Conservation (phyloP, 2,329 filamentous ascomycete species). For the Aspergillus oerlinghausenensis region DNA sequence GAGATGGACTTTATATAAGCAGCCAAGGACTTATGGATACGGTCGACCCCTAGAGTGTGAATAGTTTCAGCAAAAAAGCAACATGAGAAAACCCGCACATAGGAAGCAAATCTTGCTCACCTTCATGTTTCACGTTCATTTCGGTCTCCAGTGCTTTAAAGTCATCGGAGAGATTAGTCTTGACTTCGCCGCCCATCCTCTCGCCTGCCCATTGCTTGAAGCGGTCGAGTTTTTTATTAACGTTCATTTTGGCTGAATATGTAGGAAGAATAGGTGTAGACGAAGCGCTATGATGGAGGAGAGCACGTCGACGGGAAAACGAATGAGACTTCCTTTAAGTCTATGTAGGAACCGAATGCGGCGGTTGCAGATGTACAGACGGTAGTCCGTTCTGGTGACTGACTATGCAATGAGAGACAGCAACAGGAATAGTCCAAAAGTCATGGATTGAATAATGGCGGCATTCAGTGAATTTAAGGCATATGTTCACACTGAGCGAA, state of each 20-base stretch:
- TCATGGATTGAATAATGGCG: neutral
- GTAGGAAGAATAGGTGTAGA: neutral
- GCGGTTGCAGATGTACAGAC: neutral
- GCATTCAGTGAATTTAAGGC: neutral
- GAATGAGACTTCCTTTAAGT: neutral
- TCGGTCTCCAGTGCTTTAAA: conserved; percentile 87
- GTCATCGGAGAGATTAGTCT: conserved; percentile 80
- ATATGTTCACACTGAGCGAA: neutral
- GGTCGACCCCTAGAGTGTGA: conserved; percentile 70
- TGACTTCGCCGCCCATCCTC: conserved; percentile 88
- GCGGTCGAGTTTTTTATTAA: conserved; percentile 86
- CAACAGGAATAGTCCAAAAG: neutral
- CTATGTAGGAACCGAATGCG: neutral
- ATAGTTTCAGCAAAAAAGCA: conserved; percentile 12
- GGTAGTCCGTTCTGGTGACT: neutral
- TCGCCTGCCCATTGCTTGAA: conserved; percentile 98
- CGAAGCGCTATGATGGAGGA: neutral
- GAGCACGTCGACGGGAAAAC: conserved; percentile 4
- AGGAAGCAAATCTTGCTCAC: conserved; percentile 44
- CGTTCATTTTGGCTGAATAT: conserved; percentile 47
- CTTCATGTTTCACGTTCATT: conserved; percentile 84
- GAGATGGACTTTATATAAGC: conserved; percentile 83
- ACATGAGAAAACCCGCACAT: neutral
- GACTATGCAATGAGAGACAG: neutral
- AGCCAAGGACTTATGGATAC: conserved; percentile 79